A percentile compares a stretch with the other conserved stretches of the same genome.
phyloP scores from a whole-genome alignment of 1,284 basidiomycete genomes.

The Fomitopsis schrenkii region DNA sequence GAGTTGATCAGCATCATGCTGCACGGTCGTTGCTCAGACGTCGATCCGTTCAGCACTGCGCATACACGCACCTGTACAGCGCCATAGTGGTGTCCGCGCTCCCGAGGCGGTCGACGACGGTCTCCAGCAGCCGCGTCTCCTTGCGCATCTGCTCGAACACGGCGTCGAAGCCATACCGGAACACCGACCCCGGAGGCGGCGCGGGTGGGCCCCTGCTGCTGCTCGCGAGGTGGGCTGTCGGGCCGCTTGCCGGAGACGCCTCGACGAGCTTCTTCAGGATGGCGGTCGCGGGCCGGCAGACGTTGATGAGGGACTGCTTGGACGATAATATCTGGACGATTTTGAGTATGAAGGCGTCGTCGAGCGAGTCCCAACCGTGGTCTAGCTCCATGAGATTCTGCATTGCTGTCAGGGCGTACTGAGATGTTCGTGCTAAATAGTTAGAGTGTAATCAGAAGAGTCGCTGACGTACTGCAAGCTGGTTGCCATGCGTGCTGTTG shows the following conservation, averaged over 20 bases:
- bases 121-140: conserved; percentile 63
- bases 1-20: conserved; percentile 85
- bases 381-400: conserved; percentile 85
- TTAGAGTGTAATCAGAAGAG: conserved; percentile 4
- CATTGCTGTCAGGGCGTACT: conserved; percentile 84
- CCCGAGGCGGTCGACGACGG: conserved; percentile 74
- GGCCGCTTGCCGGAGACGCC: conserved; percentile 66
- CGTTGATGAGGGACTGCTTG: conserved; percentile 80
- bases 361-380: conserved; percentile 75
- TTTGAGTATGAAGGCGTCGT: conserved; percentile 68
- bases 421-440: conserved; percentile 8
- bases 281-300: conserved; percentile 94
- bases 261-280: conserved; percentile 87
- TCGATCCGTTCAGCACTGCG: neutral
- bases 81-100: conserved; percentile 84
- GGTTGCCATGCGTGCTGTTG: conserved; percentile 72
- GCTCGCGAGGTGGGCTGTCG: conserved; percentile 51
- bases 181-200: conserved; percentile 61
- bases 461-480: conserved; percentile 62
- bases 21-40: neutral
- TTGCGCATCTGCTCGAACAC: conserved; percentile 80
- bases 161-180: conserved; percentile 79
- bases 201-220: conserved; percentile 55
- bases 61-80: conserved; percentile 63
- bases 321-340: conserved; percentile 82